Base-by-base conservation (phyloP, 805 yeast species). In the Teunomyces gatunensis region DNA sequence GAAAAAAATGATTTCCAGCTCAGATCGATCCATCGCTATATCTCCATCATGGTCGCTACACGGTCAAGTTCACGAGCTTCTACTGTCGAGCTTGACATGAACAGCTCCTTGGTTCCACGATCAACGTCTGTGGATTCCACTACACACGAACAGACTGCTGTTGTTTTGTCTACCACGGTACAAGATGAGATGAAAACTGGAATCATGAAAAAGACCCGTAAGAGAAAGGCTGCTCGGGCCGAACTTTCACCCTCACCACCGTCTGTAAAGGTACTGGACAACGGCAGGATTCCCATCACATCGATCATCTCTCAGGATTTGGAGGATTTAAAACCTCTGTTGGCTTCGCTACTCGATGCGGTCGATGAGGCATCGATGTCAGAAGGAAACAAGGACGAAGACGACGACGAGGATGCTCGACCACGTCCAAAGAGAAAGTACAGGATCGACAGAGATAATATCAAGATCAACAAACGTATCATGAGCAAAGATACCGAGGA, bases 401-500 rank as follows among this genome's bases (percentile, higher is more conserved):
- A 36, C 27, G 40, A 36, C 3, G 39, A 36, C 28, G 40, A 36
- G 6, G 40, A 36, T 10, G 13, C 28, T 6, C 20, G 25, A 5
- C 40, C 40, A 6, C 51, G 47, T 9, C 42, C 34, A 11, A 46
- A 42, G 32, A 39, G 53, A 15, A 52, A 52, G 44, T 45, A 47
- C 48, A 32, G 39, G 18, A 42, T 48, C 15, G 49, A 51, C 40
- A 34, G 52, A 18, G 52, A 46, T 21, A 52, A 47, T 29, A 52
- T 52, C 47, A 52, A 52, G 20, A 52, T 52, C 35, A 52, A 52
- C 46, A 52, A 52, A 39, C 44, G 55, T 3, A 47, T 52, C 20
- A 52, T 52, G 55, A 47, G 53, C 46, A 52, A 46, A 17, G 55
- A 52, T 27, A 52, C 55, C 20, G 53, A 41, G 12, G 52, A 52